Conservation (phyloP, 2,329 filamentous ascomycete species). For the Anthostomella pinea region DNA sequence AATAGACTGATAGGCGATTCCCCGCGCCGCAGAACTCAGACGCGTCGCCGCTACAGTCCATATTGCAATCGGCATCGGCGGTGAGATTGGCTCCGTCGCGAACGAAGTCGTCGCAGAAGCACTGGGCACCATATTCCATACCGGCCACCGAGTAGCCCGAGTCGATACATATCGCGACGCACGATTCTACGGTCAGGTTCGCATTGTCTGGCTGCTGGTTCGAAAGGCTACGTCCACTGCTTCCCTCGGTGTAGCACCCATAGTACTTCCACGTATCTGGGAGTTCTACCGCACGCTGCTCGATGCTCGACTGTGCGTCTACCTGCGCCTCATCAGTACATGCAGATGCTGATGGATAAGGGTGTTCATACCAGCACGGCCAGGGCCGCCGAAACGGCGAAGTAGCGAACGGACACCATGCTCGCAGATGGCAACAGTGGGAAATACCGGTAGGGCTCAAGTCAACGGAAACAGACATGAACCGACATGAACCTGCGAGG, state of each 20-base stretch:
- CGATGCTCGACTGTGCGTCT: not conserved
- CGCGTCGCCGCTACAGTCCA: slow-evolving; percentile 22
- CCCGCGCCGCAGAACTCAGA: slow-evolving; percentile 24
- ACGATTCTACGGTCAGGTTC: slow-evolving; percentile 21
- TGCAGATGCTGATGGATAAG: no score
- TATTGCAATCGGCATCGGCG: slow-evolving; percentile 21
- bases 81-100: slow-evolving; percentile 20
- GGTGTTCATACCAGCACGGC: no score
- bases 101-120: slow-evolving; percentile 27
- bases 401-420: no score
- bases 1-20: slow-evolving; percentile 22
- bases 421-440: no score
- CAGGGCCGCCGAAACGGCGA: no score
- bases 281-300: slow-evolving; percentile 2
- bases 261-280: slow-evolving; percentile 18
- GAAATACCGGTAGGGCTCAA: no score
- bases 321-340: no score
- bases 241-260: slow-evolving; percentile 22
- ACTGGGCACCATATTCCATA: slow-evolving; percentile 34
- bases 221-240: slow-evolving; percentile 14
- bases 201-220: slow-evolving; percentile 21
- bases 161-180: slow-evolving; percentile 19
- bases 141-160: slow-evolving; percentile 30
- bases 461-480: no score
- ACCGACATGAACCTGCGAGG: no score